Base-by-base conservation (phyloP, 2,329 filamentous ascomycete species). In the Cytospora schulzeri region DNA sequence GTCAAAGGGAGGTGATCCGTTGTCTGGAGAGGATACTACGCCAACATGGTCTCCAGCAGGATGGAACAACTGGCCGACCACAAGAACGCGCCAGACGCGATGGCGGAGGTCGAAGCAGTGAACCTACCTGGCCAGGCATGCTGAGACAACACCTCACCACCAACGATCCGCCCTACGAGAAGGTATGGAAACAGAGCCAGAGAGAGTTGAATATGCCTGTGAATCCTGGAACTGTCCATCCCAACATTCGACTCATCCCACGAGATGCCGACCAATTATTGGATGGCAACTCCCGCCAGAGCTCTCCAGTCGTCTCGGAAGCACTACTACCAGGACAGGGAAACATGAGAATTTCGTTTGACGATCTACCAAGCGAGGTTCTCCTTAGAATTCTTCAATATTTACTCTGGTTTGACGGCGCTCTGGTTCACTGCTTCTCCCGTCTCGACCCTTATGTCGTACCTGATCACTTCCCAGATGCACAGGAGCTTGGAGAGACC, bases 121-220 rank as follows among this genome's bases (percentile, higher is more conserved):
- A 7, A 9, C 3, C 19, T 7, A 31, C 9, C 5, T 60, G 58
- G 58, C 12, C 22, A 17, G 2, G n/a, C 1, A 22, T 26, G 31
- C 26, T 60, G 33, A 35, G 51, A 5, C n/a, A 24, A 12, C 31
- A 15, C 51, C 9, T 24, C 1, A 31, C n/a, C n/a, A n/a, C 11
- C 4, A 31, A 12, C 19, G 19, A 15, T 8, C 6, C 17, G 19
- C 19, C 19, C 8, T 66, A 59, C 45, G 15, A 51, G 3, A 51
- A 9, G 1, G 57, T 29, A 2, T 66, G 65, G 65, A 58, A 58
- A 5, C 28, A 24, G 8, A 48, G n/a, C 24, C 45, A 66, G 8
- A 17, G 28, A 4, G 35, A 59, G 14, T 31, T 60, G 15, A 66
- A 66, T 4, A 66, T 66, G 53, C 9, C 57, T 1, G n/a, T 56